Evolutionary conservation across 2,329 filamentous ascomycete genomes (phyloP).

Genomic region (Pseudogymnoascus verrucosus): DNA sequence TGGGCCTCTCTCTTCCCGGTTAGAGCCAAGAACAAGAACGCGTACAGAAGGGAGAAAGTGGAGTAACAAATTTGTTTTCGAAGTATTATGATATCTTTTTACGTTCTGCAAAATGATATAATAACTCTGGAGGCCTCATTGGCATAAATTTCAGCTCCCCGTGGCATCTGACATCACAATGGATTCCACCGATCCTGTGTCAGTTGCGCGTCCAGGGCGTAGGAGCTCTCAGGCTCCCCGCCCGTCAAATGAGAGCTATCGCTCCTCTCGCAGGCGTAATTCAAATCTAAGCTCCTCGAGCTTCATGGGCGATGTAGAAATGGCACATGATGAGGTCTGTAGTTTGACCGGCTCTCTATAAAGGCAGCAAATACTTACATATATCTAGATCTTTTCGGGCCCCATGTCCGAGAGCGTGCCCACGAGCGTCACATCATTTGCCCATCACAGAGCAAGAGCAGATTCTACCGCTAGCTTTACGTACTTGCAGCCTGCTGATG

Average conservation of each 20-base stretch:
- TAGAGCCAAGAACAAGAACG: slow-evolving; percentile 5
- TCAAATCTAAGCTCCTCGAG: slow-evolving; percentile 69
- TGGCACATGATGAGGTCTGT: slow-evolving; percentile 86
- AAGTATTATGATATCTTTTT: not conserved
- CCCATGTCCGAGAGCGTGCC: slow-evolving; percentile 95
- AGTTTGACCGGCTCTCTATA: slow-evolving; percentile 7
- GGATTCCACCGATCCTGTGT: slow-evolving; percentile 21
- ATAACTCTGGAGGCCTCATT: not conserved
- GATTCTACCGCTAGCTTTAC: slow-evolving; percentile 85
- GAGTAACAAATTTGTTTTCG: not conserved
- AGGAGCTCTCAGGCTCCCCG: slow-evolving; percentile 25
- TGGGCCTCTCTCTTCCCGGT: not conserved
- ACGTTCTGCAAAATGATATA: not conserved
- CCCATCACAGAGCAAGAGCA: slow-evolving; percentile 70
- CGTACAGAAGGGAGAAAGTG: not conserved
- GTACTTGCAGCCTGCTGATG: slow-evolving; percentile 69
- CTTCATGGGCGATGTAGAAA: slow-evolving; percentile 92
- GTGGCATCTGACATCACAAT: slow-evolving; percentile 16
- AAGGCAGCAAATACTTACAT: slow-evolving; percentile 16
- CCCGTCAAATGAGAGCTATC: slow-evolving; percentile 25
- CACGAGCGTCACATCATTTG: slow-evolving; percentile 85
- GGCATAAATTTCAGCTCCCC: not conserved
- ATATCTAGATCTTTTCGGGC: slow-evolving; percentile 66
- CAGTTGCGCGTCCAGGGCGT: slow-evolving; percentile 22
- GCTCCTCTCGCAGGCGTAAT: slow-evolving; percentile 51